Percentiles rank a stretch among this genome's conserved stretches.
Conservation (phyloP, 768 basidiomycete species). For the Lactifluus hygrophoroides region DNA sequence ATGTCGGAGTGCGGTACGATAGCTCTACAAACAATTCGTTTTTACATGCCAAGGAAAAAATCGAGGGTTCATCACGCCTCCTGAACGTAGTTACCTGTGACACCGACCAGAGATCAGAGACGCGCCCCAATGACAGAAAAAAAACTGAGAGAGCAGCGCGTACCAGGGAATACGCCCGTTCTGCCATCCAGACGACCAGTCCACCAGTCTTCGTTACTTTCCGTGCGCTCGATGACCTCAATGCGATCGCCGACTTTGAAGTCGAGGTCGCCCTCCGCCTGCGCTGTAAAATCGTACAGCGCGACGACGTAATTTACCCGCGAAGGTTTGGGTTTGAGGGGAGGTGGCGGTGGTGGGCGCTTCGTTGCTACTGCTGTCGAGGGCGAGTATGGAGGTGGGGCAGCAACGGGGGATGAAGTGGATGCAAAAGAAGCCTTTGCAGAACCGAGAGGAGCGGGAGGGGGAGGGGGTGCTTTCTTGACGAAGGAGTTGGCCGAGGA, state of each 20-base stretch:
- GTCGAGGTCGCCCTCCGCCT: slow-evolving; percentile 88
- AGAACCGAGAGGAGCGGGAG: slow-evolving; percentile 32
- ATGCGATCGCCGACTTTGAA: slow-evolving; percentile 88
- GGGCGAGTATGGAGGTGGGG: slow-evolving; percentile 34
- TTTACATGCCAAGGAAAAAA: neutral
- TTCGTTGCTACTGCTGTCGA: slow-evolving; percentile 43
- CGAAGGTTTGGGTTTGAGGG: slow-evolving; percentile 71
- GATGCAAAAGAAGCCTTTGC: slow-evolving; percentile 39
- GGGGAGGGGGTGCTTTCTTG: slow-evolving; percentile 22
- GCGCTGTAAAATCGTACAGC: slow-evolving; percentile 89
- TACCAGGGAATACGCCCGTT: slow-evolving; percentile 88
- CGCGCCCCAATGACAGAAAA: neutral
- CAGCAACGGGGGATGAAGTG: slow-evolving; percentile 25
- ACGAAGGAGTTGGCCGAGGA: slow-evolving; percentile 12
- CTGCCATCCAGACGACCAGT: slow-evolving; percentile 76
- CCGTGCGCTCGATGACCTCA: slow-evolving; percentile 77
- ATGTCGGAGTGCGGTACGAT: neutral
- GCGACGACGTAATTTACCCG: slow-evolving; percentile 78
- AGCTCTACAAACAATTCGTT: neutral
- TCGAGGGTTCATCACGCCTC: slow-evolving; percentile 30
- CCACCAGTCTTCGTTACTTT: slow-evolving; percentile 94
- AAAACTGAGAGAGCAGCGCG: slow-evolving; percentile 14
- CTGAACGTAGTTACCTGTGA: slow-evolving; percentile 60
- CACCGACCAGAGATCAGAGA: neutral
- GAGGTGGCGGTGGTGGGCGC: slow-evolving; percentile 85